Evolutionary conservation across 2,329 filamentous ascomycete genomes (phyloP), one percentile per base, ranked within the genome.

Genomic region (Trichoderma atrobrunneum): DNA sequence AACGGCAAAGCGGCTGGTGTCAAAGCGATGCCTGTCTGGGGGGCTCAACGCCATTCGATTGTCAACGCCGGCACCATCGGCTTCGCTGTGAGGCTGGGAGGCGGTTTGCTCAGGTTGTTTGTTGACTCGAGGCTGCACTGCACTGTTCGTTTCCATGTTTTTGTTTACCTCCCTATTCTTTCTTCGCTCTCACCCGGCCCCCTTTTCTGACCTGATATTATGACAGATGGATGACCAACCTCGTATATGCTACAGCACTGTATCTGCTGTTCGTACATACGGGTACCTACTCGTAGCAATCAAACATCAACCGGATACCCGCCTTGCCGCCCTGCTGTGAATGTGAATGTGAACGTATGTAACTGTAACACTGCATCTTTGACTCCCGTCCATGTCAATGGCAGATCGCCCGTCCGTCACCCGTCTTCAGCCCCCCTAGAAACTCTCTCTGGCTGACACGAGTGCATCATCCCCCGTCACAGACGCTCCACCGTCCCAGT

Each of bases 391-490:
- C 30, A 6, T 32, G 63, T 30, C 10, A 21, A 16, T 32, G 43
- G 63, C 21, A 54, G 48, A 54, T 54, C n/a, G 48, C 48, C 39
- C 39, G 34, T 36, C 34, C n/a, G 11, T 54, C 48, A 54, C 48
- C 48, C 48, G 48, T 54, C 48, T 54, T 54, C 48, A 54, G 48
- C 21, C 48, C 48, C 43, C 48, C 48, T 54, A 54, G n/a, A 54
- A 54, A 24, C 48, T 67, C 64, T 66, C 30, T 24, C 48, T 59
- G 51, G 34, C 51, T 43, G 51, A 67, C 64, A 67, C 51, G 18
- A 59, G 64, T 43, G 64, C 64, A 67, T 67, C 64, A 67, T 57
- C 24, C 64, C 32, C 32, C 32, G 54, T 67, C 64, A 43, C 64
- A 14, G 34, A 34, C 21, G 64, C 39, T 67, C 64, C 64, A 67